Evolutionary conservation across 257 asterid species (phyloP).

Genomic region (Solanum pennellii): DNA sequence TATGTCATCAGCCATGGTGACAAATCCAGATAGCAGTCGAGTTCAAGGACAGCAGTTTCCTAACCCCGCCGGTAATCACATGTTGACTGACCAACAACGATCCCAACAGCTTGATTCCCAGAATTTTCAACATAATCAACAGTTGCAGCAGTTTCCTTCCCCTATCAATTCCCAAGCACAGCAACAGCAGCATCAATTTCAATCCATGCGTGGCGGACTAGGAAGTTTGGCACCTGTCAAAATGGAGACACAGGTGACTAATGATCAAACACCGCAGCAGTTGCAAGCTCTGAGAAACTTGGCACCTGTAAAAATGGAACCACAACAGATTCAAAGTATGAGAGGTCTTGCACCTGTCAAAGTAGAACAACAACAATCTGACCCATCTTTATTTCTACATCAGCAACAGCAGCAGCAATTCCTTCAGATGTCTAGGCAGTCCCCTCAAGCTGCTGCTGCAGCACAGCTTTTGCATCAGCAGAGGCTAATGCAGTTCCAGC

Average conservation of each 20-base stretch:
- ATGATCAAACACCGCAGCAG: slow-evolving; percentile 46
- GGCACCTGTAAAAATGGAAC: slow-evolving; percentile 48
- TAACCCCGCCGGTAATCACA: slow-evolving; percentile 28
- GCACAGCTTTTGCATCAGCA: slow-evolving; percentile 81
- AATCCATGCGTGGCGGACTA: slow-evolving; percentile 38
- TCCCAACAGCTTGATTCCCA: slow-evolving; percentile 42
- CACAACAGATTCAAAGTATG: slow-evolving; percentile 39
- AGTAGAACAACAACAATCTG: slow-evolving; percentile 73
- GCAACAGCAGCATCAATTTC: slow-evolving; percentile 53
- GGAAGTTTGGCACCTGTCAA: slow-evolving; percentile 24
- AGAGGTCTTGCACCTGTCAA: slow-evolving; percentile 50
- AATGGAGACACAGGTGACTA: slow-evolving; percentile 45
- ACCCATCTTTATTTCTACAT: slow-evolving; percentile 55
- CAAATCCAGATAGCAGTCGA: slow-evolving; percentile 33
- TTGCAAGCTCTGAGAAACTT: slow-evolving; percentile 41
- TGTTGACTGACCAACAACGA: slow-evolving; percentile 49
- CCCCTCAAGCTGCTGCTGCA: slow-evolving; percentile 64
- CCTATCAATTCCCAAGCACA: slow-evolving; percentile 34
- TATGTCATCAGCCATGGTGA: slow-evolving; percentile 13
- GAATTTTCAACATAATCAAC: slow-evolving; percentile 44
- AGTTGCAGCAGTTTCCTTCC: slow-evolving; percentile 41
- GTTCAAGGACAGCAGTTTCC: slow-evolving; percentile 51
- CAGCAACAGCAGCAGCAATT: slow-evolving; percentile 40
- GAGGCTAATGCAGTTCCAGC: slow-evolving; percentile 66
- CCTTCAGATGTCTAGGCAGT: slow-evolving; percentile 48